Evolutionary conservation across 106 monocot genomes (phyloP), one percentile per base, ranked within the genome.

Genomic region (Dioscorea alata): DNA sequence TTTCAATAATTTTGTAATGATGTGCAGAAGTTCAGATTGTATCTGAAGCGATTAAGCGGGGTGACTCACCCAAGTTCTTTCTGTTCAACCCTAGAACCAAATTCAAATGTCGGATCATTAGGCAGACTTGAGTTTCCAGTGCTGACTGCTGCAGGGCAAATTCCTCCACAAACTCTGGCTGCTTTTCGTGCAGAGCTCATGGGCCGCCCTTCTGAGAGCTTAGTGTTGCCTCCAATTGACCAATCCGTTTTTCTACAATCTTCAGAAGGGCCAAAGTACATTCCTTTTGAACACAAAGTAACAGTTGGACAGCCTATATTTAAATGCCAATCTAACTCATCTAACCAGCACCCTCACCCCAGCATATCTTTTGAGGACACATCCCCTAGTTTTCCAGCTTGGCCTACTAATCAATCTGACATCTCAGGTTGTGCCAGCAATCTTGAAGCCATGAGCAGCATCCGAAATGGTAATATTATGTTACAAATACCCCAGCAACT

Each of bases 21-120:
- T 79, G 54, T 80, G 75, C 96, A 96, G 96, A 96, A 96, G 76
- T 96, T 92, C 66, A 86, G 96, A 66, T 77, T 96, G 65, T 96
- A 96, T 54, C 66, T 96, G 34, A 96, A 96, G 74, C 86, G 92
- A 82, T 51, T 94, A 69, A 94, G 88, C 69, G 90, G 84, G 21
- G 86, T 88, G 50, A 23, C 84, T 56, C 89, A 92, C 70, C 74
- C 78, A 21, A 82, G 71, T 80, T 67, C 91, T 19, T 86, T 92
- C 59, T 94, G 68, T 76, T 73, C 75, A 5, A 12, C 76, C 33
- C 10, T 82, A 16, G 86, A 90, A 64, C 34, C 96, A 78, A 92
- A 79, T 76, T 23, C 71, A 54, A 92, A 90, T 73, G 68, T 70
- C 19, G 75, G 64, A 24, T 60, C 84, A 25, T 35, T 83, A 12